Evolutionary conservation across 371 early-diverging fungal genomes (phyloP), one percentile per base, ranked within the genome.

Genomic region (Mucor sp.): DNA sequence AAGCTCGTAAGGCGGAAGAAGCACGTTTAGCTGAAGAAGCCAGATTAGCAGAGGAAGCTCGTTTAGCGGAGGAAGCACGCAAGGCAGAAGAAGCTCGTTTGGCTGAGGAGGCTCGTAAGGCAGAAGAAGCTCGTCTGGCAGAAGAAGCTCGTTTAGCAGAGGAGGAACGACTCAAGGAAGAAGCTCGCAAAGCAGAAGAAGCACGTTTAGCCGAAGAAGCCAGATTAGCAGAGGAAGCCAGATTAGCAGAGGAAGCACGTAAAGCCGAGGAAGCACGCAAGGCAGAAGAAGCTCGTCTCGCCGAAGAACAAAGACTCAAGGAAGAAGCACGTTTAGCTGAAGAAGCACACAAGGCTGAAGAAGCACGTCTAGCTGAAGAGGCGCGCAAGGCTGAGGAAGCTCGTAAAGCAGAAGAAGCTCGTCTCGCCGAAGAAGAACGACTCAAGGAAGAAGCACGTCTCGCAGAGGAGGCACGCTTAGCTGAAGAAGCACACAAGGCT

Each of bases 291-390:
- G 58, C 17, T 1, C 23, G 58, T 3, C 50, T 47, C 7, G 53
- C 35, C 19, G 60, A 66, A 67, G 67, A 67, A 35, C 14, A 21
- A 25, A 12, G 57, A n/a, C n/a, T n/a, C 56, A 28, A n/a, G n/a
- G 56, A 57, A 6, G 30, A 30, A 30, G 30, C 30, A 4, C 30
- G 30, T 30, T 30, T 28, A 37, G 32, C 39, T 4, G 65, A 69
- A 58, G 62, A 65, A 39, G 65, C 35, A 39, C 15, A 56, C 21
- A 19, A n/a, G 3, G 66, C 33, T 21, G 67, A 67, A 44, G 67
- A 55, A n/a, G 57, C 19, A 12, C 37, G 66, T 6, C 53, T 39
- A 35, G 59, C 48, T 23, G 71, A 71, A 39, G 66, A 70, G 47
- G 32, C n/a, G 1, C 15, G 57, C 7, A 1, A 30, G 2, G 58